Conservation (phyloP, 345 rosid genomes). For the Trapa incisa region DNA sequence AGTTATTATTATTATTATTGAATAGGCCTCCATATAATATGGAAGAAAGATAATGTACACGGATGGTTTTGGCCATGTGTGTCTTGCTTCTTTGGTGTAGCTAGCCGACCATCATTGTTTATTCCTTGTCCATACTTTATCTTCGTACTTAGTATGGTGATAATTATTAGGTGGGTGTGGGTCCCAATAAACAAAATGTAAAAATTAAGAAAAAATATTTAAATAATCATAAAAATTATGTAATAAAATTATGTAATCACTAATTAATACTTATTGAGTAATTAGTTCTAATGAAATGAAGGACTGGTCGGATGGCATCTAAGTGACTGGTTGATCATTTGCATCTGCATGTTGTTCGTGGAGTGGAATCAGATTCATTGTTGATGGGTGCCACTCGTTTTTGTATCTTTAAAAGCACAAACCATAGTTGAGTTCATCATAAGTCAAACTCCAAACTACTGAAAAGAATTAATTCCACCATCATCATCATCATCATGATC, state of each 20-base stretch:
- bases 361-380: background rate
- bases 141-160: background rate
- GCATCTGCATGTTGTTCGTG: background rate
- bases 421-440: background rate
- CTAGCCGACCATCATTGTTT: constrained; percentile 19
- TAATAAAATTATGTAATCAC: too few species aligned
- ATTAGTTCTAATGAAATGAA: too few species aligned
- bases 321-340: background rate
- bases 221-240: too few species aligned
- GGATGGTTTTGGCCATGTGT: background rate
- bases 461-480: background rate
- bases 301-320: background rate
- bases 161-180: background rate
- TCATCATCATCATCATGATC: background rate
- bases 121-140: background rate
- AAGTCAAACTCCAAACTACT: background rate
- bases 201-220: too few species aligned
- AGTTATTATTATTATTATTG: too few species aligned
- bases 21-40: too few species aligned
- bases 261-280: too few species aligned
- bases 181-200: too few species aligned
- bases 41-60: too few species aligned
- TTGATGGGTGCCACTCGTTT: background rate
- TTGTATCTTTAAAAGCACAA: background rate
- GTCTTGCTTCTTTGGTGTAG: background rate